Percentiles rank a stretch among this genome's conserved stretches.
These are phyloP conservation scores for Diaporthe sp. DNA, from an alignment of 2,329 filamentous ascomycete species.

Conservation along the genomic window DNA sequence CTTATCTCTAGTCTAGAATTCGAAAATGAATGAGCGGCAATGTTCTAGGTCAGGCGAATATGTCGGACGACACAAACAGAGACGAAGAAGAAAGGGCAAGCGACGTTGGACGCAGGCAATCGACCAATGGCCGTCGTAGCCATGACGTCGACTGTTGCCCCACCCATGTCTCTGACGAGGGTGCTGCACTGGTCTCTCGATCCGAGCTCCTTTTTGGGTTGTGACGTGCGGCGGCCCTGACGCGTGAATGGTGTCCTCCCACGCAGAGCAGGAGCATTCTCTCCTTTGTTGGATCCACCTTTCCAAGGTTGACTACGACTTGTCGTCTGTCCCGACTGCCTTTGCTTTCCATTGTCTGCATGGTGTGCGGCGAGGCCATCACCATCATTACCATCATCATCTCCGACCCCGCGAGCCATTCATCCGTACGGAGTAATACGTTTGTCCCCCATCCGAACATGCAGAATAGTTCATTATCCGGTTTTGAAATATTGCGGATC, in stretches of 20 bases:
- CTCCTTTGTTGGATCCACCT: not conserved
- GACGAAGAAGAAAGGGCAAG: not conserved
- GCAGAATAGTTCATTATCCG: not conserved
- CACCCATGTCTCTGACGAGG: not conserved
- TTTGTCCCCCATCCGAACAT: too few species aligned
- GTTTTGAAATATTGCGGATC: not conserved
- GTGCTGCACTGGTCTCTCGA: not conserved
- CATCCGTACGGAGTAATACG: too few species aligned
- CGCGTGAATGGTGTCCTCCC: not conserved
- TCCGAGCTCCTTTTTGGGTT: not conserved
- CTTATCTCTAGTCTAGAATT: not conserved
- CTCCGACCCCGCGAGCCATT: too few species aligned
- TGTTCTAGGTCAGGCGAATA: too few species aligned
- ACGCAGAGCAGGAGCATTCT: not conserved
- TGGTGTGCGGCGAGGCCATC: not conserved
- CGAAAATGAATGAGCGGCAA: not conserved
- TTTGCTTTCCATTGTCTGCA: not conserved
- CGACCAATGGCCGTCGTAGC: not conserved
- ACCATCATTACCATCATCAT: too few species aligned
- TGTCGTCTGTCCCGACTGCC: not conserved
- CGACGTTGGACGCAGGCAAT: not conserved
- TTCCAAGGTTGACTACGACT: too few species aligned
- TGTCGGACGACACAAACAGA: not conserved
- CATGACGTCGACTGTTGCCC: constrained; percentile 1
- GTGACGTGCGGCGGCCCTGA: constrained; percentile 1